A percentile compares a stretch with the other conserved stretches of the same genome.
Evolutionary conservation across 2,329 filamentous ascomycete genomes (phyloP).

Genomic region (Passalora sequoiae): DNA sequence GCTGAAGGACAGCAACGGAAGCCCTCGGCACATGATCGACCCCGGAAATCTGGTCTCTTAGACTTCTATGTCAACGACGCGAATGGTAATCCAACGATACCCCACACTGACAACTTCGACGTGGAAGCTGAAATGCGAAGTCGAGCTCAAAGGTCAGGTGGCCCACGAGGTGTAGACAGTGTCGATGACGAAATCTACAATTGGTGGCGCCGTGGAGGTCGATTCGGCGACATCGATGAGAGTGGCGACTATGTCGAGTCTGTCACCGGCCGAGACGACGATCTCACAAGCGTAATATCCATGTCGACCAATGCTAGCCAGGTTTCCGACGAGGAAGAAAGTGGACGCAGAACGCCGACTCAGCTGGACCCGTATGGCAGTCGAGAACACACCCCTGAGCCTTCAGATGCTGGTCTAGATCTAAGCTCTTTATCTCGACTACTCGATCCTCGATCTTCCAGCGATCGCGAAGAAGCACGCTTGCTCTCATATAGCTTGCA

Average conservation of each 20-base stretch:
- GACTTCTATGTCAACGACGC: slow-evolving; percentile 52
- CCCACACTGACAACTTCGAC: slow-evolving; percentile 63
- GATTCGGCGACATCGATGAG: slow-evolving; percentile 76
- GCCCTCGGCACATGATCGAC: slow-evolving; percentile 18
- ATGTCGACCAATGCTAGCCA: slow-evolving; percentile 47
- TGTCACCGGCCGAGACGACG: slow-evolving; percentile 58
- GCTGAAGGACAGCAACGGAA: slow-evolving; percentile 33
- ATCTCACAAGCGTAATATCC: slow-evolving; percentile 77
- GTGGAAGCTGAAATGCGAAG: slow-evolving; percentile 72
- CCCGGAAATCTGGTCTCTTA: slow-evolving; percentile 19
- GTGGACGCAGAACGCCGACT: slow-evolving; percentile 66
- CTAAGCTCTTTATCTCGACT: slow-evolving; percentile 61
- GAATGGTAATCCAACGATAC: slow-evolving; percentile 52
- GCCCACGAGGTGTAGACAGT: slow-evolving; percentile 32
- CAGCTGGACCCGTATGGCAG: slow-evolving; percentile 53
- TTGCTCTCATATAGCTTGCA: slow-evolving; percentile 75
- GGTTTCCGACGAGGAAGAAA: slow-evolving; percentile 44
- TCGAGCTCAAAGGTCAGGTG: neutral
- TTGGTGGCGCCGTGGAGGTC: slow-evolving; percentile 79
- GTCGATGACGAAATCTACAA: slow-evolving; percentile 67
- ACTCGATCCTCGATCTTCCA: slow-evolving; percentile 70
- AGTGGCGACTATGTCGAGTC: slow-evolving; percentile 71
- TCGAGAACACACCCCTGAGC: slow-evolving; percentile 53
- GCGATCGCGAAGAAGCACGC: slow-evolving; percentile 75
- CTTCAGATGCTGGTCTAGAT: slow-evolving; percentile 36